Percentiles rank a stretch among this genome's conserved stretches.
Evolutionary conservation across 2,329 filamentous ascomycete genomes (phyloP).

Genomic region (Xylariaceae sp.): DNA sequence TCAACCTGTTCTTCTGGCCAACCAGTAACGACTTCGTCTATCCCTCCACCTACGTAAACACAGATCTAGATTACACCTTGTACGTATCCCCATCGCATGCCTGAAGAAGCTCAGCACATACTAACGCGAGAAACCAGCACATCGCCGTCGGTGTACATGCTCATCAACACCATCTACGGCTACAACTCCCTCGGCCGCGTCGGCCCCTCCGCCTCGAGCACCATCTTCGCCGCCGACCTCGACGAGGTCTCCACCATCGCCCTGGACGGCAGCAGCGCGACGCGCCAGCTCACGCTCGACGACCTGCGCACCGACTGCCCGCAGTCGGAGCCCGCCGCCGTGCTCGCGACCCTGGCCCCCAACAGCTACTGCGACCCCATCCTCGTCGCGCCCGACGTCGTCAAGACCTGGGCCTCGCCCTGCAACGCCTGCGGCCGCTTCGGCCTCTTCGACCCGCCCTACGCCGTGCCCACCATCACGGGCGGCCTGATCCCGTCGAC

Average conservation of each 20-base stretch:
- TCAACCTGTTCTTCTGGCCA: slow-evolving; percentile 32
- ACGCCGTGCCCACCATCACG: slow-evolving; percentile 31
- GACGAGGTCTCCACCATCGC: slow-evolving; percentile 32
- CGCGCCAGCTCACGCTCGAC: slow-evolving; percentile 28
- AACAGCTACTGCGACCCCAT: slow-evolving; percentile 30
- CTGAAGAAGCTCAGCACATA: neutral
- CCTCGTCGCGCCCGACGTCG: slow-evolving; percentile 26
- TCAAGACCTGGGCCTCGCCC: slow-evolving; percentile 31
- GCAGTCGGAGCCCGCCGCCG: slow-evolving; percentile 19
- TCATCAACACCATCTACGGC: slow-evolving; percentile 31
- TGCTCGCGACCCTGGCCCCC: slow-evolving; percentile 24
- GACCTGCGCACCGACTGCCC: slow-evolving; percentile 33
- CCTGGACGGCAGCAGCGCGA: slow-evolving; percentile 7
- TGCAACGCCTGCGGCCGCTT: slow-evolving; percentile 31
- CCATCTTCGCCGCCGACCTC: slow-evolving; percentile 28
- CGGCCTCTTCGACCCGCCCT: slow-evolving; percentile 36
- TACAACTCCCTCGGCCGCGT: slow-evolving; percentile 26
- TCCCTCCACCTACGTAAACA: slow-evolving; percentile 28
- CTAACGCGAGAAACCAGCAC: slow-evolving; percentile 23
- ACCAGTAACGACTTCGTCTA: slow-evolving; percentile 27
- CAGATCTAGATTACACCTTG: slow-evolving; percentile 29
- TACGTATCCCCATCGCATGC: slow-evolving; percentile 11
- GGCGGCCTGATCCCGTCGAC: slow-evolving; percentile 22
- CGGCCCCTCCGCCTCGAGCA: slow-evolving; percentile 27
- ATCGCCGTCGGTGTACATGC: slow-evolving; percentile 35